Base-by-base conservation (phyloP, 768 basidiomycete genomes). In the Lepiota venenata region DNA sequence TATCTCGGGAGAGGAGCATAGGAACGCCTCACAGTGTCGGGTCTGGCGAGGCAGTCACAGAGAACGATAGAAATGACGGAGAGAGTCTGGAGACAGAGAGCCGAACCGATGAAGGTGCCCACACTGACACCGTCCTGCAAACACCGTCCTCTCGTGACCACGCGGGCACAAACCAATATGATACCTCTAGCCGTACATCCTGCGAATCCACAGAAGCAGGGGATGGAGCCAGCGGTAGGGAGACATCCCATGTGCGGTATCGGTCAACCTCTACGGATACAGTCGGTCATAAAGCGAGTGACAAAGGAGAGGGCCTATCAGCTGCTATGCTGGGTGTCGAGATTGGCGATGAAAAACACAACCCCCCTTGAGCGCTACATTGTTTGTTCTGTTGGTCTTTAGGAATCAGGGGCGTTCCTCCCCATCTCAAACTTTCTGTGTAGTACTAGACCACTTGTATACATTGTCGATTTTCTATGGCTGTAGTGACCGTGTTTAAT, bases 1-100 rank as follows among this genome's bases (percentile, higher is more conserved):
- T 78, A 50, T 64, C 63, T 20, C 73, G 79, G 57, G 84, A 81
- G 58, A 77, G 81, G 60, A 86, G 82, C 55, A 56, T 83, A 27
- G 82, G 85, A 79, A 80, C 81, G 7, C 74, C 74, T 48, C 81
- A 83, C 50, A 88, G 85, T 59, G 66, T 78, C 50, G 78, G 78
- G 60, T 83, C 85, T 4, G 84, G 81, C 14, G 70, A 75, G 29
- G 70, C 83, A 44, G 82, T 78, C 53, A 69, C 72, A n/a, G 81
- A 82, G 27, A 72, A 75, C 52, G 69, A 66, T 40, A 74, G 69
- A 43, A 56, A 66, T 25, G 66, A 21, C 10, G 45, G 15, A 41
- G 46, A 25, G 44, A 47, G 44, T 39, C 15, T 35, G 8, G 52
- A 47, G 25, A 47, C 39, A 22, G 53, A 27, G 39, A 47, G 46